phyloP scores from a whole-genome alignment of 495 filamentous ascomycete genomes.

The Penicillium goetzii region DNA sequence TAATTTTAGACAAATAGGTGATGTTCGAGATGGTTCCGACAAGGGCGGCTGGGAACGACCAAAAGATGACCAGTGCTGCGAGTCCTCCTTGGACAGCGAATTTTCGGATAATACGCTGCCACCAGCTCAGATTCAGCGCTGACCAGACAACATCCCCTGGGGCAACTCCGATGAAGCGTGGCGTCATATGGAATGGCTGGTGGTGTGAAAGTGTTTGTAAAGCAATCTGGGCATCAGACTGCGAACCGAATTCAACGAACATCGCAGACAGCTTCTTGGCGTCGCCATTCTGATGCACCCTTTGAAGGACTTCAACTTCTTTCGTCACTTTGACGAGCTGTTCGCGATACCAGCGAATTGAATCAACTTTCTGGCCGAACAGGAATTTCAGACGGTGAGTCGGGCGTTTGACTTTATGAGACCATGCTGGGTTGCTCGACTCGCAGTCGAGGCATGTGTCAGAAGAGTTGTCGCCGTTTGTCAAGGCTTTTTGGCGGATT shows the following conservation, averaged over 20 bases:
- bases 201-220: constrained; percentile 82
- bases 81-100: constrained; percentile 70
- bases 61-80: constrained; percentile 80
- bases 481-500: constrained; percentile 49
- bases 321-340: constrained; percentile 73
- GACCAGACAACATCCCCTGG: constrained; percentile 83
- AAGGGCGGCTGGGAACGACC: constrained; percentile 83
- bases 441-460: constrained; percentile 44
- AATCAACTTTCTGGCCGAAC: constrained; percentile 75
- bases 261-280: constrained; percentile 63
- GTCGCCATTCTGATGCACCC: constrained; percentile 50
- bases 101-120: constrained; percentile 72
- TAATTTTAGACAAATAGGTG: constrained; percentile 59
- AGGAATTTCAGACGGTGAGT: constrained; percentile 55
- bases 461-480: constrained; percentile 29
- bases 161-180: constrained; percentile 76
- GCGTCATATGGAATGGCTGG: constrained; percentile 82
- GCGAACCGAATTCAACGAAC: constrained; percentile 83
- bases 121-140: constrained; percentile 80
- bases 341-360: constrained; percentile 80
- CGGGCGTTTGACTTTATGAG: constrained; percentile 53
- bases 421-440: constrained; percentile 51
- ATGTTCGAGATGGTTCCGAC: constrained; percentile 85
- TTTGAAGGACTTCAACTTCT: constrained; percentile 67
- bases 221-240: constrained; percentile 79